Percentiles rank a stretch among this genome's conserved stretches.
phyloP scores from a whole-genome alignment of 805 yeast genomes.

The Cyberlindnera amylophila region DNA sequence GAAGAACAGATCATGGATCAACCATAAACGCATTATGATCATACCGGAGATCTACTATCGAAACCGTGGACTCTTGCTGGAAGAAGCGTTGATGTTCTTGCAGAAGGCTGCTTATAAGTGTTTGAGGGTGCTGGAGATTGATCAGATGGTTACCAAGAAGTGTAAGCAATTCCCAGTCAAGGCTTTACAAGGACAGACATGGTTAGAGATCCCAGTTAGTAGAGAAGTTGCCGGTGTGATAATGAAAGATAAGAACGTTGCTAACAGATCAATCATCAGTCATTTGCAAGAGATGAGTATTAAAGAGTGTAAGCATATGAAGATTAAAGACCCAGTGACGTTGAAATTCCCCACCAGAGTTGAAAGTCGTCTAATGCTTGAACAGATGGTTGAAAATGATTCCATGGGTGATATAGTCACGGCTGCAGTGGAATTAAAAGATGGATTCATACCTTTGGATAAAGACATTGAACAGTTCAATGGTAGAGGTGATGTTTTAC shows the following conservation, averaged over 20 bases:
- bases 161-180: slow-evolving; percentile 28
- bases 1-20: slow-evolving; percentile 51
- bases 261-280: slow-evolving; percentile 9
- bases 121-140: slow-evolving; percentile 24
- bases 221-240: slow-evolving; percentile 19
- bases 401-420: slow-evolving; percentile 5
- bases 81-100: slow-evolving; percentile 40
- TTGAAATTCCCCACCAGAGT: slow-evolving; percentile 23
- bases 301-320: too few relatives aligned
- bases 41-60: slow-evolving; percentile 37
- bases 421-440: neutral
- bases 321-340: slow-evolving; percentile 6
- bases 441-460: slow-evolving; percentile 10
- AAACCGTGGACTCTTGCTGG: slow-evolving; percentile 32
- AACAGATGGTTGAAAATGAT: slow-evolving; percentile 11
- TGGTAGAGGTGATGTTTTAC: slow-evolving; percentile 24
- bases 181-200: slow-evolving; percentile 26
- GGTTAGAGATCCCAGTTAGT: slow-evolving; percentile 14
- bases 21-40: slow-evolving; percentile 35
- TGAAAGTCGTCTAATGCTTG: slow-evolving; percentile 16
- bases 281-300: slow-evolving; percentile 8
- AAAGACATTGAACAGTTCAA: slow-evolving; percentile 16
- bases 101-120: slow-evolving; percentile 35
- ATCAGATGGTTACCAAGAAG: slow-evolving; percentile 17
- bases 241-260: slow-evolving; percentile 10